Evolutionary conservation across 202 grass and related monocot species (phyloP).

Genomic region (Carex sylvatica): DNA sequence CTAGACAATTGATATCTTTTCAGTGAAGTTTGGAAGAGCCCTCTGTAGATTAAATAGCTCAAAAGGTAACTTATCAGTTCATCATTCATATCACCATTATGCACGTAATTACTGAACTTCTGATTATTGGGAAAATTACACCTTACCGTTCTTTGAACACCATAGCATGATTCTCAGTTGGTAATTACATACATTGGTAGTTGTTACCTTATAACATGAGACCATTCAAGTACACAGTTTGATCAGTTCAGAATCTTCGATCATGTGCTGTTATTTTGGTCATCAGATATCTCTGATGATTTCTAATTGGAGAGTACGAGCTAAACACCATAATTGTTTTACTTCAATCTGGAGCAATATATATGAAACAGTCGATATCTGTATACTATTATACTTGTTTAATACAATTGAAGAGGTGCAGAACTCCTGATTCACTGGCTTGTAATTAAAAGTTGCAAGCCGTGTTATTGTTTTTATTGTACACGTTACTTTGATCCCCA

Average conservation of each 20-base stretch:
- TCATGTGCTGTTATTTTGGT: not conserved
- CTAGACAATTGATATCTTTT: not conserved
- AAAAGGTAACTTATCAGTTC: not conserved
- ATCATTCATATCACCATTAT: not conserved
- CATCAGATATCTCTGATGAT: not conserved
- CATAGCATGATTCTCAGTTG: not conserved
- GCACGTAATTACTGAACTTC: not conserved
- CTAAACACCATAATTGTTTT: not conserved
- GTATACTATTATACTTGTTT: not conserved
- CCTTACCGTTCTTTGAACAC: not conserved
- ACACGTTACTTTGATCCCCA: not conserved
- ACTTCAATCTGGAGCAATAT: not conserved
- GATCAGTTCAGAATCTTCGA: not conserved
- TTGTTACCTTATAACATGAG: not conserved
- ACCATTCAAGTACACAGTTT: not conserved
- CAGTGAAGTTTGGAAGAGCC: not conserved
- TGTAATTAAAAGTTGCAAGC: not conserved
- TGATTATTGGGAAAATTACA: not conserved
- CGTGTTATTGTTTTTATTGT: not conserved
- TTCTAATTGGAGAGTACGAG: not conserved
- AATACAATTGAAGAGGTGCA: not conserved
- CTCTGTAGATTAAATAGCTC: not conserved
- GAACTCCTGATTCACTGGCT: not conserved
- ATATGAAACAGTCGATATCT: not conserved
- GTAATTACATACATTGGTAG: not conserved